These are phyloP conservation scores for Elsinoe ampelina DNA, from an alignment of 2,329 filamentous ascomycete genomes.

Conservation along the genomic window DNA sequence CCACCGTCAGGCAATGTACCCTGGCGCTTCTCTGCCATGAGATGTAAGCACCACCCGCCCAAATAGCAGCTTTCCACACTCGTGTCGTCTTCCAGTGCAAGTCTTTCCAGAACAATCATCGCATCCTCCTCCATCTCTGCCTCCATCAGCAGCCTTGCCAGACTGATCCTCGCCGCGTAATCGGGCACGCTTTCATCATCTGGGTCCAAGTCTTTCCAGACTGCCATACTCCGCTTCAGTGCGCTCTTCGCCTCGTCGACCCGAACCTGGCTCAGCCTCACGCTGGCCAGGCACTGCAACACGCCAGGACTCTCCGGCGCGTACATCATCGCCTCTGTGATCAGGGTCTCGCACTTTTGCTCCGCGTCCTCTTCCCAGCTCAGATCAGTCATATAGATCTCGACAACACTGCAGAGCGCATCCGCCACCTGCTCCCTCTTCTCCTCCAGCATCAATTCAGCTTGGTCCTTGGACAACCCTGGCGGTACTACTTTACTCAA, in stretches of 20 bases:
- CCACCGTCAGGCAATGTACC: slow-evolving; percentile 19
- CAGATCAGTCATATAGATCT: slow-evolving; percentile 98
- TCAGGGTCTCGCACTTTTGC: slow-evolving; percentile 71
- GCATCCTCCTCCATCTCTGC: slow-evolving; percentile 78
- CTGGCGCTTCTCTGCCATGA: slow-evolving; percentile 59
- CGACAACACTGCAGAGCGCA: slow-evolving; percentile 85
- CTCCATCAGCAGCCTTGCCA: slow-evolving; percentile 82
- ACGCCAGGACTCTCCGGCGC: slow-evolving; percentile 75
- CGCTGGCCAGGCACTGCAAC: slow-evolving; percentile 90
- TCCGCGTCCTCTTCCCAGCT: slow-evolving; percentile 88
- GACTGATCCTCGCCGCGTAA: slow-evolving; percentile 74
- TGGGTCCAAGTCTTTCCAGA: slow-evolving; percentile 74
- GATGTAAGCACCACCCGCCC: slow-evolving; percentile 83
- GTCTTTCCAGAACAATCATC: slow-evolving; percentile 70
- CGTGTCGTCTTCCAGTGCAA: slow-evolving; percentile 81
- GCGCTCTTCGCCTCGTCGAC: slow-evolving; percentile 71
- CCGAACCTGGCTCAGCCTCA: slow-evolving; percentile 79
- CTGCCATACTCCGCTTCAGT: slow-evolving; percentile 64
- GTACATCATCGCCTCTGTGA: slow-evolving; percentile 82
- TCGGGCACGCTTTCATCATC: slow-evolving; percentile 68
- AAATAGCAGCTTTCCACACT: slow-evolving; percentile 97
- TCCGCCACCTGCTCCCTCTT: slow-evolving; percentile 76
- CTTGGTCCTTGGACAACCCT: slow-evolving; percentile 23
- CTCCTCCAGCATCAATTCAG: slow-evolving; percentile 45
- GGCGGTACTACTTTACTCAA: slow-evolving; percentile 42